phyloP scores from a whole-genome alignment of 2,329 filamentous ascomycete genomes.

The Lasiodiplodia citricola region DNA sequence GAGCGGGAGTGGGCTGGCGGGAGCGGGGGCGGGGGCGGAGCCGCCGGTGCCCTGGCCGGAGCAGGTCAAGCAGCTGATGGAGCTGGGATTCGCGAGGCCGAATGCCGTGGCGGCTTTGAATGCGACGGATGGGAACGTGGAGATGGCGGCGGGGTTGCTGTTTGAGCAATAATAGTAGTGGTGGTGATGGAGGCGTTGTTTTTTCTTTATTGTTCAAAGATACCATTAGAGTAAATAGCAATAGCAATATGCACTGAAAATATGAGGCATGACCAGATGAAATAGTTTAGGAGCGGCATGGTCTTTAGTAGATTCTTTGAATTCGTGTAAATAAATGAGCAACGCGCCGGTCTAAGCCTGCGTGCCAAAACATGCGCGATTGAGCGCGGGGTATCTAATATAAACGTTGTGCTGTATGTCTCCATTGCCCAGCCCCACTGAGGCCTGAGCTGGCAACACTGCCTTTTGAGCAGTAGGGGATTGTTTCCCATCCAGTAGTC shows the following conservation, averaged over 20 bases:
- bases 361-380: background rate
- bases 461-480: no score
- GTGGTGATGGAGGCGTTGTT: background rate
- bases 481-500: no score
- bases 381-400: constrained; percentile 15
- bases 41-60: constrained; percentile 48
- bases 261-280: background rate
- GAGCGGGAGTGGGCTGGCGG: background rate
- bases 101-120: constrained; percentile 56
- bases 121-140: constrained; percentile 55
- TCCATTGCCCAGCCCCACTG: background rate
- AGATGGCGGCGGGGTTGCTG: constrained; percentile 54
- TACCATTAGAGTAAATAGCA: constrained; percentile 4
- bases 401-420: background rate
- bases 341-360: background rate
- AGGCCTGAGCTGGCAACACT: no score
- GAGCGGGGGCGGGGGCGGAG: constrained; percentile 34
- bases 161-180: constrained; percentile 43
- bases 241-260: background rate
- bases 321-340: background rate
- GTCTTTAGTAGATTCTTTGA: background rate
- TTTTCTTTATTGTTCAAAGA: background rate
- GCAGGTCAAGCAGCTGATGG: constrained; percentile 50
- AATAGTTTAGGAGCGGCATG: background rate
- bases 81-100: constrained; percentile 52